phyloP scores from a whole-genome alignment of 306 rosid species.

The Sphenostylis stenocarpa region DNA sequence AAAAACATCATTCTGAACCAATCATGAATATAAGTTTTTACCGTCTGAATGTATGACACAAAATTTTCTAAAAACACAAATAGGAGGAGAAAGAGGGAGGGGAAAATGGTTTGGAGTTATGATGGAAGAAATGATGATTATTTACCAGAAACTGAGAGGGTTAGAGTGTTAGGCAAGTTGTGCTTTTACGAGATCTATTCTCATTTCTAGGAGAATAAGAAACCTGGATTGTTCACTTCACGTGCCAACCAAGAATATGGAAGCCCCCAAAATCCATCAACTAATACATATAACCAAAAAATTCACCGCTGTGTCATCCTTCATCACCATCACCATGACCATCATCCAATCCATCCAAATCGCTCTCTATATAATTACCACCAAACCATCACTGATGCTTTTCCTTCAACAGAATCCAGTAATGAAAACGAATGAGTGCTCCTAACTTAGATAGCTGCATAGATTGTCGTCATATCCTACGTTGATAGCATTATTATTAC shows the following conservation, averaged over 20 bases:
- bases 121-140: not conserved
- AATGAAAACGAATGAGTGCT: not conserved
- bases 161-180: constrained; percentile 3
- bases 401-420: not conserved
- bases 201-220: constrained; percentile 24
- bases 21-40: too few species aligned
- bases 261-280: constrained; percentile 16
- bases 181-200: constrained; percentile 17
- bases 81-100: not conserved
- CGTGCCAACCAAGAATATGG: constrained; percentile 36
- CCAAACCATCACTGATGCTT: not conserved
- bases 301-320: not conserved
- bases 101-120: not conserved
- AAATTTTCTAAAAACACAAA: not conserved
- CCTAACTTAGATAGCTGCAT: not conserved
- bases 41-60: not conserved
- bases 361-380: not conserved
- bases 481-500: not conserved
- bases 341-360: not conserved
- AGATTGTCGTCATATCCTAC: not conserved
- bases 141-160: not conserved
- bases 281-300: not conserved
- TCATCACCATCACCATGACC: not conserved
- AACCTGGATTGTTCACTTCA: constrained; percentile 28
- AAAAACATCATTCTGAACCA: not conserved